Conservation (phyloP, 2,329 filamentous ascomycete genomes). For the Trichoderma semiorbis region DNA sequence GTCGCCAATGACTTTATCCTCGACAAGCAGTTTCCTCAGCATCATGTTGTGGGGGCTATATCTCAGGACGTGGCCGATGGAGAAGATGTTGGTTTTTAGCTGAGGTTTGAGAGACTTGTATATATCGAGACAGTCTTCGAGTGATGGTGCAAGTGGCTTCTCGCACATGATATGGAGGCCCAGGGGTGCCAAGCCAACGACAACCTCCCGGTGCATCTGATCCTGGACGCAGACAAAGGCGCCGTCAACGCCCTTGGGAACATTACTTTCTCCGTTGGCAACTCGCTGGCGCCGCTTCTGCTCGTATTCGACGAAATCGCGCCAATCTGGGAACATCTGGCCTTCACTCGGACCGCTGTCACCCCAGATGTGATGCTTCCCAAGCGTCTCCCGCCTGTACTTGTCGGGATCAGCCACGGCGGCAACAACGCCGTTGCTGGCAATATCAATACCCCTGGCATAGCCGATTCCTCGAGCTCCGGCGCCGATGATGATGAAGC, state of each 20-base stretch:
- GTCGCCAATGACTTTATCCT: constrained; percentile 76
- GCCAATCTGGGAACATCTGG: constrained; percentile 71
- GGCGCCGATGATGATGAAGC: constrained; percentile 77
- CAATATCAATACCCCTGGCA: constrained; percentile 61
- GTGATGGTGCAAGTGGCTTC: constrained; percentile 81
- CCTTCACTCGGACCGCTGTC: constrained; percentile 48
- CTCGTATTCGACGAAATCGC: constrained; percentile 73
- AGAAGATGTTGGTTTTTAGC: constrained; percentile 58
- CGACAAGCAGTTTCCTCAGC: constrained; percentile 71
- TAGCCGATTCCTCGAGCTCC: constrained; percentile 76
- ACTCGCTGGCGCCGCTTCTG: constrained; percentile 53
- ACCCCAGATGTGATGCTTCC: constrained; percentile 70
- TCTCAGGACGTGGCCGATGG: constrained; percentile 87
- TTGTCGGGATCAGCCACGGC: constrained; percentile 78
- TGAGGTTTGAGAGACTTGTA: constrained; percentile 52
- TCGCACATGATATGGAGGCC: constrained; percentile 86
- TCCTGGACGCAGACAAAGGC: constrained; percentile 71
- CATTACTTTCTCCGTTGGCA: constrained; percentile 43
- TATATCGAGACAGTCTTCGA: constrained; percentile 75
- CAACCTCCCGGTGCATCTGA: constrained; percentile 80
- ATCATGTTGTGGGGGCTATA: constrained; percentile 92
- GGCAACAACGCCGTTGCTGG: constrained; percentile 64
- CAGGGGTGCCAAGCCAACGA: constrained; percentile 67
- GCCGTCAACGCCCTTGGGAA: constrained; percentile 57
- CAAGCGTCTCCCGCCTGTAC: constrained; percentile 73